These are phyloP conservation scores for Allium cepa DNA, from an alignment of 106 monocot genomes.

Conservation along the genomic window DNA sequence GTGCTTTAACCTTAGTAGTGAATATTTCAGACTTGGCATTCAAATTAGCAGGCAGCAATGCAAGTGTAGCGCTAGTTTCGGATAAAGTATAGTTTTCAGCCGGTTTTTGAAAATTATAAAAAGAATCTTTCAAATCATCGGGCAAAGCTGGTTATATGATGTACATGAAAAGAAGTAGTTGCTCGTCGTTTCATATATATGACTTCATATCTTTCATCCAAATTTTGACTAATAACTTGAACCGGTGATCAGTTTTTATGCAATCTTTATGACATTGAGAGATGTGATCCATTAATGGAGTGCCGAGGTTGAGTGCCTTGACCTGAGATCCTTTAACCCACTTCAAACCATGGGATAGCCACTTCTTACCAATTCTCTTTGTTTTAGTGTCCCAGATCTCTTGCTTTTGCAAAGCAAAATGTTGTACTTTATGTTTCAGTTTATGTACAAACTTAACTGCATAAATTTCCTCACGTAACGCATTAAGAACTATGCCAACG, in stretches of 20 bases:
- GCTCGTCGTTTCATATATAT: conserved; percentile 29
- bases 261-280: conserved; percentile 74
- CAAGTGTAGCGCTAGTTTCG: conserved; percentile 43
- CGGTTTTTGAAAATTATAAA: conserved; percentile 45
- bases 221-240: conserved; percentile 57
- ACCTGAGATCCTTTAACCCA: conserved; percentile 92
- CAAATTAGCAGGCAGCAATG: conserved; percentile 17
- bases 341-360: conserved; percentile 76
- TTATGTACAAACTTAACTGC: conserved; percentile 67
- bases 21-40: neutral
- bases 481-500: conserved; percentile 41
- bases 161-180: conserved; percentile 49
- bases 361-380: conserved; percentile 77
- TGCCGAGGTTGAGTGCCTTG: conserved; percentile 62
- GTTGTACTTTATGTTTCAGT: conserved; percentile 66
- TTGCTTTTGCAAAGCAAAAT: conserved; percentile 71
- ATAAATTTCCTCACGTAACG: conserved; percentile 28
- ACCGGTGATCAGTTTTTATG: conserved; percentile 98
- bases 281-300: conserved; percentile 68
- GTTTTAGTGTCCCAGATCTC: conserved; percentile 69
- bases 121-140: conserved; percentile 22
- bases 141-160: conserved; percentile 73
- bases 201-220: conserved; percentile 83
- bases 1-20: conserved; percentile 47
- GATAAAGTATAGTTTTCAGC: conserved; percentile 49